Evolutionary conservation across 106 monocot genomes (phyloP).

Genomic region (Vanilla planifolia): DNA sequence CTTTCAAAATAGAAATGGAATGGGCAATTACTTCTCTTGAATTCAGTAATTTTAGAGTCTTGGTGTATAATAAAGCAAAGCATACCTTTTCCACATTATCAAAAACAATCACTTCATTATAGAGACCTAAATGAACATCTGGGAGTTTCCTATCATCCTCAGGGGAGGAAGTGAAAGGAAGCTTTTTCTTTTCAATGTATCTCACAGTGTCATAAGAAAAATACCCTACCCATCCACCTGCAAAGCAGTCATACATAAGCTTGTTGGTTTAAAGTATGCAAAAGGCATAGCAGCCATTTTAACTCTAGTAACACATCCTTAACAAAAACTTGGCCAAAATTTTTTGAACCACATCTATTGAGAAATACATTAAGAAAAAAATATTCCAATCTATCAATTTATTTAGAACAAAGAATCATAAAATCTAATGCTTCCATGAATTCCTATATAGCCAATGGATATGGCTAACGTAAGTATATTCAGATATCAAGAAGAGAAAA

Average conservation of each 20-base stretch:
- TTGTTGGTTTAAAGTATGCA: not conserved
- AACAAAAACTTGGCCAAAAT: not conserved
- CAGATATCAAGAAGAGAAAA: not conserved
- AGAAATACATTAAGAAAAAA: too few relatives aligned
- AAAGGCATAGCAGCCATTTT: not conserved
- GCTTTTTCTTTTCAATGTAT: constrained; percentile 77
- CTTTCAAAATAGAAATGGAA: too few relatives aligned
- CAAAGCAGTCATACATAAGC: not conserved
- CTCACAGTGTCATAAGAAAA: constrained; percentile 87
- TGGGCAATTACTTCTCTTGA: too few relatives aligned
- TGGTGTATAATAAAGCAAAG: constrained; percentile 6
- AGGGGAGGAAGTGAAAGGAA: constrained; percentile 69
- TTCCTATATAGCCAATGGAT: not conserved
- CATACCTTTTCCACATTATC: constrained; percentile 89
- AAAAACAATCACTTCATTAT: constrained; percentile 82
- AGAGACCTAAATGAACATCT: constrained; percentile 81
- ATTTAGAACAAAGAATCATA: too few relatives aligned
- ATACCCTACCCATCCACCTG: constrained; percentile 93
- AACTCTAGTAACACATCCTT: not conserved
- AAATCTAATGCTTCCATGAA: not conserved
- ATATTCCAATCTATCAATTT: too few relatives aligned
- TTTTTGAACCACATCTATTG: constrained; percentile 1
- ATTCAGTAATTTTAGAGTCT: too few relatives aligned
- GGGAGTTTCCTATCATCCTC: constrained; percentile 73
- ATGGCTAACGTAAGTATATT: not conserved